Conservation (phyloP, 2,329 filamentous ascomycete species). For the Colletotrichum destructivum region DNA sequence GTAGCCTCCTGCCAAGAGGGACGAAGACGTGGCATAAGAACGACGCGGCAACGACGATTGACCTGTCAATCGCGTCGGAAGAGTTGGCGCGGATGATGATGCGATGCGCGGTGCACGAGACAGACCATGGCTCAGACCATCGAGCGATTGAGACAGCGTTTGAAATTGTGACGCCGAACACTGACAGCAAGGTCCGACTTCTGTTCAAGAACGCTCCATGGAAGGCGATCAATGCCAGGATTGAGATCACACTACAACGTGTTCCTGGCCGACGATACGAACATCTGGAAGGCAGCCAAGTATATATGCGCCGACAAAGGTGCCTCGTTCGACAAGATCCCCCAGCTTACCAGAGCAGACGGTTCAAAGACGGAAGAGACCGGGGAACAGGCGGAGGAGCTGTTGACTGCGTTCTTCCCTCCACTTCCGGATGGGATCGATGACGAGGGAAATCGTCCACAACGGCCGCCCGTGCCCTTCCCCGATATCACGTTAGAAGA, state of each 20-base stretch:
- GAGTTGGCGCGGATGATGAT: slow-evolving; percentile 44
- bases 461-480: no score
- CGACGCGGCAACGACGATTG: slow-evolving; percentile 46
- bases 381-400: slow-evolving; percentile 36
- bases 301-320: slow-evolving; percentile 46
- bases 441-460: no score
- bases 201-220: slow-evolving; percentile 48
- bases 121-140: slow-evolving; percentile 51
- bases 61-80: slow-evolving; percentile 46
- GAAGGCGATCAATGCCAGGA: slow-evolving; percentile 45
- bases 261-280: slow-evolving; percentile 46
- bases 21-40: slow-evolving; percentile 53
- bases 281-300: slow-evolving; percentile 50
- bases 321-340: slow-evolving; percentile 46
- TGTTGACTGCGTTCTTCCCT: neutral
- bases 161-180: slow-evolving; percentile 39
- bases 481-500: no score
- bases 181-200: slow-evolving; percentile 34
- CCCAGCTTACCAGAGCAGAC: slow-evolving; percentile 44
- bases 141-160: slow-evolving; percentile 50
- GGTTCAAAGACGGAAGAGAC: slow-evolving; percentile 40
- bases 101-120: slow-evolving; percentile 41
- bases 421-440: neutral
- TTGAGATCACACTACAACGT: slow-evolving; percentile 33
- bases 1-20: slow-evolving; percentile 52